Conservation (phyloP, 306 rosid genomes). For the Pyrus communis region DNA sequence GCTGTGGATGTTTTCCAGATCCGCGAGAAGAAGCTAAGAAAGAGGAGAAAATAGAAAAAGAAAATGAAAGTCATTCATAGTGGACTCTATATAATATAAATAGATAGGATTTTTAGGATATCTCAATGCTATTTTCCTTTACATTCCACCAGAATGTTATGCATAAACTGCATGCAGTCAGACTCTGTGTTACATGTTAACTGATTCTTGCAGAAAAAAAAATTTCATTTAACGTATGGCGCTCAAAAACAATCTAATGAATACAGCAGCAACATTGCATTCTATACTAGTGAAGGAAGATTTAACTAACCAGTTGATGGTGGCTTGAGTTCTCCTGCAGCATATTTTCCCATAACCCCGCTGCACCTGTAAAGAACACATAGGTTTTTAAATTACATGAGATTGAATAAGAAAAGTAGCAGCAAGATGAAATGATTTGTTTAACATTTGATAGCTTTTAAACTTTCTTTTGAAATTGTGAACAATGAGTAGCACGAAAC, state of each 20-base stretch:
- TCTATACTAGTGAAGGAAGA: not conserved
- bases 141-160: not conserved
- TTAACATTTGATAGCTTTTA: not conserved
- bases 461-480: not conserved
- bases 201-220: not conserved
- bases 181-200: not conserved
- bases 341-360: conserved; percentile 98
- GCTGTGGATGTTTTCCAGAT: conserved; percentile 98
- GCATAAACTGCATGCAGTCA: not conserved
- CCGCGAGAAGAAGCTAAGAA: conserved; percentile 75
- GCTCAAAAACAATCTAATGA: not conserved
- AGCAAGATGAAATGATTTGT: not conserved
- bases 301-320: conserved; percentile 57
- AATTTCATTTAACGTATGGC: not conserved
- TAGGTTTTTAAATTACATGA: conserved; percentile 1
- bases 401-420: not conserved
- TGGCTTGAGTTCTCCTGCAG: conserved; percentile 97
- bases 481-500: not conserved
- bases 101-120: not conserved
- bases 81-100: too few species aligned
- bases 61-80: conserved; percentile 1
- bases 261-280: not conserved
- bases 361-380: conserved; percentile 72
- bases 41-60: conserved; percentile 8
- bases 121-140: not conserved